phyloP scores from a whole-genome alignment of 1,284 basidiomycete genomes.

The Salmacisia buchloeana region DNA sequence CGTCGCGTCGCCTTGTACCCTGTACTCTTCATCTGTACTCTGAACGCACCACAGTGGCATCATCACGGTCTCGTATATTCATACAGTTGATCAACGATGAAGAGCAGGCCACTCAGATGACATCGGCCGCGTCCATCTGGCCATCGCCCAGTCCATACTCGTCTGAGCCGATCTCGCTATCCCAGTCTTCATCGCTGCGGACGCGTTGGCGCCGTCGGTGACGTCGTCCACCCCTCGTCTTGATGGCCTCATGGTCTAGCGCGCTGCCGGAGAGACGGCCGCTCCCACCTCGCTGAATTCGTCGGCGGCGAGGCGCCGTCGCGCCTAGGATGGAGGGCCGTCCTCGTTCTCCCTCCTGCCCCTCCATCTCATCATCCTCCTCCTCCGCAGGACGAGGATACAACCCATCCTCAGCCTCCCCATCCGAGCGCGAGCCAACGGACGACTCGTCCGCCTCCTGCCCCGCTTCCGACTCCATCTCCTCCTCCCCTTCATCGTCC shows the following conservation, averaged over 20 bases:
- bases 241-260: neutral
- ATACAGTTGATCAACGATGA: neutral
- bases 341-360: too few species aligned
- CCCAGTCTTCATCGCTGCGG: constrained; percentile 23
- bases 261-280: too few species aligned
- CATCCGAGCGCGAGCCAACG: neutral
- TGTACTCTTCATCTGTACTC: too few species aligned
- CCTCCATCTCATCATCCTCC: too few species aligned
- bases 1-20: too few species aligned
- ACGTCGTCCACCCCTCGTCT: neutral
- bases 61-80: too few species aligned
- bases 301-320: too few species aligned
- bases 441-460: neutral
- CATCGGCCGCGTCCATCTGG: constrained; percentile 21
- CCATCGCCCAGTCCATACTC: constrained; percentile 27
- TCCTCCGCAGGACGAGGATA: too few species aligned
- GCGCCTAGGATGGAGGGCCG: too few species aligned
- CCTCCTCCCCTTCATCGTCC: neutral
- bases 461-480: neutral
- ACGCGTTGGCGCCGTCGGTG: neutral
- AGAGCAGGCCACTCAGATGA: constrained; percentile 7
- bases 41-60: too few species aligned
- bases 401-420: too few species aligned
- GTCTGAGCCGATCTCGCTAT: constrained; percentile 20
- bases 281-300: too few species aligned